Evolutionary conservation across 805 yeast genomes (phyloP).

Genomic region (Metahyphopichia silvanorum): DNA sequence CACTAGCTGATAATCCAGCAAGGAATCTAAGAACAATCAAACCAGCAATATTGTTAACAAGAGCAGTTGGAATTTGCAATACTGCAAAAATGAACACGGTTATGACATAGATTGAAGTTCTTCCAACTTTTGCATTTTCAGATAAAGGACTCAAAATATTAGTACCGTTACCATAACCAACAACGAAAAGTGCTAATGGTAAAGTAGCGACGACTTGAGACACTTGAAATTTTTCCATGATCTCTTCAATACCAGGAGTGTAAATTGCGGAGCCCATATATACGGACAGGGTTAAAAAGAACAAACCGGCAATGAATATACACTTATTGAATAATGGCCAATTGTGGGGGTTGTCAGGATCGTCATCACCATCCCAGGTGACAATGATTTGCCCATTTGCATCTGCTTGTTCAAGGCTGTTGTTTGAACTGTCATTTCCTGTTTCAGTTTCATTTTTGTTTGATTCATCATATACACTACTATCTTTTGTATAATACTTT

Average conservation of each 20-base stretch:
- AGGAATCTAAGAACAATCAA: constrained; percentile 49
- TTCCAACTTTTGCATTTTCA: constrained; percentile 52
- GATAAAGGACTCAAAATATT: constrained; percentile 57
- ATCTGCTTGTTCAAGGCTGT: constrained; percentile 5
- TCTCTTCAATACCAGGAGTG: constrained; percentile 47
- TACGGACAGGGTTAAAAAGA: constrained; percentile 45
- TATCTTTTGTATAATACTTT: constrained; percentile 17
- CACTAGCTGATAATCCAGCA: constrained; percentile 54
- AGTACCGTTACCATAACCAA: constrained; percentile 64
- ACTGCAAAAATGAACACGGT: constrained; percentile 47
- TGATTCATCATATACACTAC: constrained; percentile 2
- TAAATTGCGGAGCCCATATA: constrained; percentile 57
- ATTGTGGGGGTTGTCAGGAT: constrained; percentile 54
- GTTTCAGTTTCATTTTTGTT: constrained; percentile 8
- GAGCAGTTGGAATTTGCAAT: constrained; percentile 57
- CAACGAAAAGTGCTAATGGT: constrained; percentile 52
- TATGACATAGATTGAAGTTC: constrained; percentile 46
- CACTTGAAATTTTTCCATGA: constrained; percentile 45
- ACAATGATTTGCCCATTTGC: constrained; percentile 11
- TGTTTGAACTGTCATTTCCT: constrained; percentile 8
- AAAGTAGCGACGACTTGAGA: constrained; percentile 44
- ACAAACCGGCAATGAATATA: constrained; percentile 35
- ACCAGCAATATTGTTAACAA: constrained; percentile 48
- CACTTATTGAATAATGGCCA: constrained; percentile 47
- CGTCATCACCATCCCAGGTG: constrained; percentile 42